These are phyloP conservation scores for Protea cynaroides DNA, from an alignment of 164 flowering plant genomes.

Conservation along the genomic window DNA sequence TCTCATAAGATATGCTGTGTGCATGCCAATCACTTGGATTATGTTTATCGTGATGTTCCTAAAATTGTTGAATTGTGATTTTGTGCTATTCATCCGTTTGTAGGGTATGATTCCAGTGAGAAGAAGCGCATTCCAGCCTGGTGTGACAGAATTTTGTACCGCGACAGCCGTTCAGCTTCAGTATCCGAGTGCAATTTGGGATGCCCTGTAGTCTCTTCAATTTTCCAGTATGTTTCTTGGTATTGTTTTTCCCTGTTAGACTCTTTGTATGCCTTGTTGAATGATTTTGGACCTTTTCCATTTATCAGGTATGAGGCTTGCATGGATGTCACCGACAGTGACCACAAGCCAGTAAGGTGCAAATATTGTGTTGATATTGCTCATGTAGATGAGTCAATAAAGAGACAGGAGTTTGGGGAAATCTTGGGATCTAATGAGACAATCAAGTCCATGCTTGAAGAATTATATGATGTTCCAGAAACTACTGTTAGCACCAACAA, in stretches of 20 bases:
- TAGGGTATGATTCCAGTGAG: slow-evolving; percentile 99
- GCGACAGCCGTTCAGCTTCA: slow-evolving; percentile 60
- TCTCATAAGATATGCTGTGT: no score
- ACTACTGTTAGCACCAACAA: slow-evolving; percentile 55
- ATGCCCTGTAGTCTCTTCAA: slow-evolving; percentile 74
- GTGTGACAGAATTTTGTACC: slow-evolving; percentile 93
- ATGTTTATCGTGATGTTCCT: neutral
- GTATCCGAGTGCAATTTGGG: slow-evolving; percentile 62
- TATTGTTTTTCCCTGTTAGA: neutral
- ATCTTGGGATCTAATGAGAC: slow-evolving; percentile 52
- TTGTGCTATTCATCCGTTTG: slow-evolving; percentile 8
- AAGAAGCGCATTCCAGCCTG: slow-evolving; percentile 99
- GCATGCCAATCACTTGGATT: neutral
- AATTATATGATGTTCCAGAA: slow-evolving; percentile 62
- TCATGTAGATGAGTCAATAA: slow-evolving; percentile 67
- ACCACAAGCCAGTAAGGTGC: slow-evolving; percentile 97
- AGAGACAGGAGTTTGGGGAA: slow-evolving; percentile 74
- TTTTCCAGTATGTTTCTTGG: slow-evolving; percentile 49
- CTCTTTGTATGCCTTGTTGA: neutral
- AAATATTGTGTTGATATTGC: slow-evolving; percentile 60
- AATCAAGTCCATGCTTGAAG: slow-evolving; percentile 41
- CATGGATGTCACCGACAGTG: slow-evolving; percentile 98
- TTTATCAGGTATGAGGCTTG: slow-evolving; percentile 81
- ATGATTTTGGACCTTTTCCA: neutral
- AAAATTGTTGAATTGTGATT: slow-evolving; percentile 2